Evolutionary conservation across 148 eudicot genomes (phyloP).

Genomic region (Spergularia bocconei): DNA sequence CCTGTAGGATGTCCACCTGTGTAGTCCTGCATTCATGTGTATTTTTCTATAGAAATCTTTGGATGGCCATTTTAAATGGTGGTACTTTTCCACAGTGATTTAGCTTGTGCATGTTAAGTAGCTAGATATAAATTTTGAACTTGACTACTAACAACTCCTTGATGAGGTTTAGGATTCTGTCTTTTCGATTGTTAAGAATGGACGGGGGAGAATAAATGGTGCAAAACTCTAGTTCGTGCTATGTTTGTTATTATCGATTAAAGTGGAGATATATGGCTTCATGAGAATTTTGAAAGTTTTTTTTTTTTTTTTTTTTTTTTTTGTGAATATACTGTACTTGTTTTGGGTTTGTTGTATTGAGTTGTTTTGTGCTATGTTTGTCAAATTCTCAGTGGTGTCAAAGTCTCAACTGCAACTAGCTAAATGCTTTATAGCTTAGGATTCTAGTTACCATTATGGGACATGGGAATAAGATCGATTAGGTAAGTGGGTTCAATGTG

Average conservation of each 20-base stretch:
- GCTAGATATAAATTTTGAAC: neutral
- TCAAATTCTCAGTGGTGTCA: neutral
- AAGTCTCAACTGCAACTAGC: neutral
- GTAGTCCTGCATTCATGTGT: too few relatives aligned
- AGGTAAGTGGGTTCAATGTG: conserved; percentile 20
- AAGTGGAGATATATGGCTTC: too few relatives aligned
- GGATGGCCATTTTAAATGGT: neutral
- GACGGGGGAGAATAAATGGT: neutral
- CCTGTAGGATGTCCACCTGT: neutral
- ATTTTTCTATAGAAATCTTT: too few relatives aligned
- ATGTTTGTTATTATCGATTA: too few relatives aligned
- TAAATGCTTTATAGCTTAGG: conserved; percentile 3
- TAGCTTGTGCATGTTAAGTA: neutral
- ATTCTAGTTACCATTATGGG: conserved; percentile 15
- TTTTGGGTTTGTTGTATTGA: too few relatives aligned
- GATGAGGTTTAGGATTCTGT: neutral
- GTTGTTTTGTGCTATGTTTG: neutral
- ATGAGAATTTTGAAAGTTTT: too few relatives aligned
- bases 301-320: too few relatives aligned
- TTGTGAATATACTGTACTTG: too few relatives aligned
- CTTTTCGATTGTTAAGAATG: neutral
- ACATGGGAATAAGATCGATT: neutral
- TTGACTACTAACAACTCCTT: neutral
- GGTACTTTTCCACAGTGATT: neutral
- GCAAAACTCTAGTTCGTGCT: neutral